These are phyloP conservation scores for Boletellus deceptivus DNA, from an alignment of 1,284 basidiomycete species.

Conservation along the genomic window DNA sequence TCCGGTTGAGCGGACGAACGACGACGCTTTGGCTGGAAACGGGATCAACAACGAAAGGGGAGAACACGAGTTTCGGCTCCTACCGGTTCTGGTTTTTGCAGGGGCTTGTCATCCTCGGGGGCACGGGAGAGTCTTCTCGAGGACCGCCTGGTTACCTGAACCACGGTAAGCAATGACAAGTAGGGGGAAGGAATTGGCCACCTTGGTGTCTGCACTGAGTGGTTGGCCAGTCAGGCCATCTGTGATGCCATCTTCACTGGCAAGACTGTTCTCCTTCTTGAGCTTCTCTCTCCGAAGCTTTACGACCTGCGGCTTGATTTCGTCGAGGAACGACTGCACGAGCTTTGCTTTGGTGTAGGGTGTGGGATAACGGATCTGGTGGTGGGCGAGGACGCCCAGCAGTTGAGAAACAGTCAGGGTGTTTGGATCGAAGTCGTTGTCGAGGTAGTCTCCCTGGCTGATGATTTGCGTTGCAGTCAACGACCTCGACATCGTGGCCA, in stretches of 20 bases:
- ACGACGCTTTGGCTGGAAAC: slow-evolving; percentile 53
- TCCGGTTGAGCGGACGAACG: slow-evolving; percentile 69
- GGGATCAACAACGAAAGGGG: slow-evolving; percentile 8
- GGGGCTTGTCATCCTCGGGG: slow-evolving; percentile 40
- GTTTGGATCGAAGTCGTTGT: slow-evolving; percentile 79
- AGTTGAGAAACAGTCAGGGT: slow-evolving; percentile 81
- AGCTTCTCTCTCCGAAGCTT: slow-evolving; percentile 67
- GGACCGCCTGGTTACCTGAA: slow-evolving; percentile 35
- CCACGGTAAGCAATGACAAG: slow-evolving; percentile 13
- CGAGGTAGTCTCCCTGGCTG: slow-evolving; percentile 74
- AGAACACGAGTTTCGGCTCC: slow-evolving; percentile 15
- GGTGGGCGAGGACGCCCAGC: slow-evolving; percentile 77
- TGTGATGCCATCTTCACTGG: slow-evolving; percentile 77
- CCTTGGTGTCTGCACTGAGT: slow-evolving; percentile 48
- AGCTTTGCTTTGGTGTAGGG: slow-evolving; percentile 87
- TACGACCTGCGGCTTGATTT: slow-evolving; percentile 63
- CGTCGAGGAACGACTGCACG: slow-evolving; percentile 74
- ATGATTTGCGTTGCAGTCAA: slow-evolving; percentile 73
- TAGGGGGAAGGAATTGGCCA: slow-evolving; percentile 23
- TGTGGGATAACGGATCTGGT: slow-evolving; percentile 75
- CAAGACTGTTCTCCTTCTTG: slow-evolving; percentile 63
- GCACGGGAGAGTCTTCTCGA: slow-evolving; percentile 50
- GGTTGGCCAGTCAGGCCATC: slow-evolving; percentile 74
- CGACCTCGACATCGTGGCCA: slow-evolving; percentile 55
- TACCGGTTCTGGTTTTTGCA: slow-evolving; percentile 49